These are phyloP conservation scores for Phyllosticta ampelicida DNA, from an alignment of 2,329 filamentous ascomycete genomes.

Conservation along the genomic window DNA sequence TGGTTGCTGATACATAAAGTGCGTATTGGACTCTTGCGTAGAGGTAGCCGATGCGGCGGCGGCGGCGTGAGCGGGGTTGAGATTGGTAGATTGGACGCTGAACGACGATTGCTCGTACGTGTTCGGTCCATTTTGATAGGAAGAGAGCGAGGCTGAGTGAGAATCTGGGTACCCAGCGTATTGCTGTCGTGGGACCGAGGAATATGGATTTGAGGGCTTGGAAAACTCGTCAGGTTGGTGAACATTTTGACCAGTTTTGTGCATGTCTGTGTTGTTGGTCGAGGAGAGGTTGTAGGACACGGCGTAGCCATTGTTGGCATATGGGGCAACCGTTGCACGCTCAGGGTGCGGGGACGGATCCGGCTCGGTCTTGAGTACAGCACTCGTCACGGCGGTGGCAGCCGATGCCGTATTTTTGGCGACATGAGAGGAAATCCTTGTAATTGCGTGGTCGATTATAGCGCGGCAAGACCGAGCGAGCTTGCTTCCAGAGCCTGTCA, in stretches of 20 bases:
- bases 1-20: conserved; percentile 17
- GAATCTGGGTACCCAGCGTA: conserved; percentile 21
- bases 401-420: conserved; percentile 34
- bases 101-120: conserved; percentile 22
- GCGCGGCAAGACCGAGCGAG: conserved; percentile 38
- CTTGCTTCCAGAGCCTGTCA: conserved; percentile 35
- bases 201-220: conserved; percentile 17
- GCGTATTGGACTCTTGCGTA: conserved; percentile 15
- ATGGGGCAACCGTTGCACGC: conserved; percentile 14
- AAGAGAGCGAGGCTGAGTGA: conserved; percentile 15
- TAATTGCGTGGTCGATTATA: conserved; percentile 39
- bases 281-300: not conserved
- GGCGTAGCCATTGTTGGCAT: conserved; percentile 4
- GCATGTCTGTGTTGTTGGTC: not conserved
- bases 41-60: conserved; percentile 15
- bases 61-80: conserved; percentile 20
- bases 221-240: conserved; percentile 6
- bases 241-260: not conserved
- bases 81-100: conserved; percentile 15
- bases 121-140: conserved; percentile 16
- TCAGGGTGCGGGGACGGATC: conserved; percentile 12
- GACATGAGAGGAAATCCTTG: conserved; percentile 36
- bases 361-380: conserved; percentile 17
- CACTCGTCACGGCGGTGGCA: conserved; percentile 26
- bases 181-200: conserved; percentile 12